A percentile compares a stretch with the other conserved stretches of the same genome.
These are phyloP conservation scores for Nemania bipapillata DNA, from an alignment of 2,329 filamentous ascomycete genomes.

Conservation along the genomic window DNA sequence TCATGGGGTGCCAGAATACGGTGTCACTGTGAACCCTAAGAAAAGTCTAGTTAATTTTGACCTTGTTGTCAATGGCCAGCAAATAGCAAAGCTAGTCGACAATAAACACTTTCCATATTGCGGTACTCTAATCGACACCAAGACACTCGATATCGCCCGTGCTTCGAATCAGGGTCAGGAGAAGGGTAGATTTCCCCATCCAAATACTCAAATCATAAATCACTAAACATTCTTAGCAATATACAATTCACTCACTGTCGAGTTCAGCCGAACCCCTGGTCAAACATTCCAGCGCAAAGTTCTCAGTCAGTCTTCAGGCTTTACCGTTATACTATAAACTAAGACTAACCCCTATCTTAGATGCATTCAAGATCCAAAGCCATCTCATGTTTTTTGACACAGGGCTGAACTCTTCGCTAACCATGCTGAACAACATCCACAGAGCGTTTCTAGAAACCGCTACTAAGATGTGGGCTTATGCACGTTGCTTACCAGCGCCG, in stretches of 20 bases:
- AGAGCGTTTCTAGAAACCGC: conserved; percentile 81
- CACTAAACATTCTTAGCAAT: conserved; percentile 57
- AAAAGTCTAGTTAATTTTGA: conserved; percentile 92
- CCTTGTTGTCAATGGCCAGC: conserved; percentile 63
- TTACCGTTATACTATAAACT: neutral
- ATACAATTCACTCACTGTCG: conserved; percentile 80
- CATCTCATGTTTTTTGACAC: conserved; percentile 87
- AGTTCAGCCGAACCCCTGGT: conserved; percentile 76
- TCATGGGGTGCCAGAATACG: conserved; percentile 78
- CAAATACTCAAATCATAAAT: neutral
- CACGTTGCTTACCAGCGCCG: conserved; percentile 65
- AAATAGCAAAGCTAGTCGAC: conserved; percentile 61
- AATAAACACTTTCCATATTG: conserved; percentile 82
- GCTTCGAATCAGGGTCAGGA: conserved; percentile 61
- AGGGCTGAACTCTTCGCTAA: conserved; percentile 74
- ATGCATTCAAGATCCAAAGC: conserved; percentile 83
- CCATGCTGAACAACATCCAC: conserved; percentile 78
- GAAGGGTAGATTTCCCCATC: conserved; percentile 54
- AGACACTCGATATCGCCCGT: conserved; percentile 78
- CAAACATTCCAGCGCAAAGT: conserved; percentile 83
- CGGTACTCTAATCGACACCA: conserved; percentile 78
- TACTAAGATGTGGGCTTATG: conserved; percentile 75
- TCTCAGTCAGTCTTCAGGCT: conserved; percentile 63
- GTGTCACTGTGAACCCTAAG: conserved; percentile 76
- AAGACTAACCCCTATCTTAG: conserved; percentile 49